These are phyloP conservation scores for Penicillium verrucosum DNA, from an alignment of 2,329 filamentous ascomycete species.

Conservation along the genomic window DNA sequence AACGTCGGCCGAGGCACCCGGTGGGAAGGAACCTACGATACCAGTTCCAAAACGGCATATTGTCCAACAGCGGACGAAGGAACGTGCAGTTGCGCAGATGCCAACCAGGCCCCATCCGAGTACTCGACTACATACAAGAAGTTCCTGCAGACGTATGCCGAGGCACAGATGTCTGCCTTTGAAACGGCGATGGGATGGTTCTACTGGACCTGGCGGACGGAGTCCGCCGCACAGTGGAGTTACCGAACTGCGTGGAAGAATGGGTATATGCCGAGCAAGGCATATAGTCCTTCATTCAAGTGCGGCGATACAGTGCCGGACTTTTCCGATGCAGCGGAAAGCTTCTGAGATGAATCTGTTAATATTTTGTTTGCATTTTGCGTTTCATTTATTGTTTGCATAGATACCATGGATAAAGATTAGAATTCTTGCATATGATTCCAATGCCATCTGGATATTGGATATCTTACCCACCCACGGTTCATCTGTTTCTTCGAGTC, in stretches of 20 bases:
- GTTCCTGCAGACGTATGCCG: constrained; percentile 84
- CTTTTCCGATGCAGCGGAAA: constrained; percentile 44
- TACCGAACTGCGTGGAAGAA: constrained; percentile 61
- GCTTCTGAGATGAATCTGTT: constrained; percentile 33
- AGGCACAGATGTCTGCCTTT: constrained; percentile 94
- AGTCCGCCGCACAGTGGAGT: constrained; percentile 84
- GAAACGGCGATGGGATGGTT: constrained; percentile 96
- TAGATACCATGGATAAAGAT: constrained; percentile 9
- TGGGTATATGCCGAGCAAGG: constrained; percentile 72
- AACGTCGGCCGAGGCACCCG: constrained; percentile 84
- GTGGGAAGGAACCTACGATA: constrained; percentile 78
- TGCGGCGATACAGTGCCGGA: constrained; percentile 53
- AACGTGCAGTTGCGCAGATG: constrained; percentile 68
- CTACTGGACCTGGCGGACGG: constrained; percentile 98
- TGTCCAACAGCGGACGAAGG: constrained; percentile 65
- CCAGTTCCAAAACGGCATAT: constrained; percentile 66
- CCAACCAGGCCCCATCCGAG: constrained; percentile 67
- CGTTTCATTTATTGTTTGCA: constrained; percentile 1
- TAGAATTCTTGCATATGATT: constrained; percentile 1
- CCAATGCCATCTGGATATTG: neutral
- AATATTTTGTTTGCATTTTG: constrained; percentile 3
- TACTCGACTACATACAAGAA: constrained; percentile 76
- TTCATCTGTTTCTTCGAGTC: neutral
- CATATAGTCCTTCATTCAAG: constrained; percentile 67
- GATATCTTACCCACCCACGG: neutral